These are phyloP conservation scores for Pichia phayaonensis DNA, from an alignment of 805 yeast genomes.

Conservation along the genomic window DNA sequence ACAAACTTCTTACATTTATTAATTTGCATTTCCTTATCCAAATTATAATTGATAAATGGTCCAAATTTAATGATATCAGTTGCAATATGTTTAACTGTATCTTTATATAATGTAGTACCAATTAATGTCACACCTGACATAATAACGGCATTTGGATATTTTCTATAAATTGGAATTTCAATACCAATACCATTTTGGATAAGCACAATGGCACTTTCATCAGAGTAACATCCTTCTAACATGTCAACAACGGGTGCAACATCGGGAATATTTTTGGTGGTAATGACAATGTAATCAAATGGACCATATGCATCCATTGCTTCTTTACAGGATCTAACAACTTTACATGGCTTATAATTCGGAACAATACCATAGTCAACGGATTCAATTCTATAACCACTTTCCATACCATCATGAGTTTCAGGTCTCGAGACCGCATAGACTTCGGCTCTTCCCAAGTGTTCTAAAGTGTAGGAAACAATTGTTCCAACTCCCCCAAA, in stretches of 20 bases:
- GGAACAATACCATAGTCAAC: conserved; percentile 48
- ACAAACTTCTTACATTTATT: conserved; percentile 26
- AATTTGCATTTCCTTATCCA: conserved; percentile 20
- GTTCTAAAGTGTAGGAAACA: conserved; percentile 53
- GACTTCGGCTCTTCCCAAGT: conserved; percentile 37
- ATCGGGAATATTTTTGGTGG: conserved; percentile 62
- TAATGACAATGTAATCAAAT: conserved; percentile 31
- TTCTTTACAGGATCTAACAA: conserved; percentile 24
- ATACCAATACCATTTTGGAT: conserved; percentile 35
- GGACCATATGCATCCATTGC: conserved; percentile 34
- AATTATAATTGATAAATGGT: conserved; percentile 28
- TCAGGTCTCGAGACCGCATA: conserved; percentile 50
- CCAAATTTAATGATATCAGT: conserved; percentile 27
- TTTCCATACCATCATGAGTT: conserved; percentile 21
- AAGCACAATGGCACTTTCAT: conserved; percentile 28
- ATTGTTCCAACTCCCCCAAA: conserved; percentile 82
- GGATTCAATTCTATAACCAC: conserved; percentile 34
- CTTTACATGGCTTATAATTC: conserved; percentile 47
- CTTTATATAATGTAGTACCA: conserved; percentile 26
- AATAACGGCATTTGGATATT: conserved; percentile 28
- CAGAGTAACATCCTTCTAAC: conserved; percentile 26
- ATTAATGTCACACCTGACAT: conserved; percentile 35
- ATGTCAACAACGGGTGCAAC: conserved; percentile 38
- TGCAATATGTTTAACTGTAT: conserved; percentile 26
- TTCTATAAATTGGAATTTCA: conserved; percentile 25